phyloP scores from a whole-genome alignment of 768 basidiomycete species.

The Rhizopogon vinicolor region DNA sequence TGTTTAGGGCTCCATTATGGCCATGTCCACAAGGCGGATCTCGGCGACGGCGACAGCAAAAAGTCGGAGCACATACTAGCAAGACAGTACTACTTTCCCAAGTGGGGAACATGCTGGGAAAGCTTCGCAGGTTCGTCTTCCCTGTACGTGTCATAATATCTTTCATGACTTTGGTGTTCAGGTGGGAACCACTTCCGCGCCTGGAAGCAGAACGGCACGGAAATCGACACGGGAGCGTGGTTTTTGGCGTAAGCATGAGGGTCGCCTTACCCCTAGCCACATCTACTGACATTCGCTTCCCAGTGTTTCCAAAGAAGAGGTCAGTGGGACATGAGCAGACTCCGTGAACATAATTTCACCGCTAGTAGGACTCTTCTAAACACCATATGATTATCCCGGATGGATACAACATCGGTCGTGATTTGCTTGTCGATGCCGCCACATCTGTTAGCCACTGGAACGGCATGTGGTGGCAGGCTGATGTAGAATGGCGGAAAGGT shows the following conservation, averaged over 20 bases:
- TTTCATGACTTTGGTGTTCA: slow-evolving; percentile 12
- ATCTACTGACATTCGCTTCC: not conserved
- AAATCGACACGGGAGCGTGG: slow-evolving; percentile 74
- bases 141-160: not conserved
- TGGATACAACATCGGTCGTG: slow-evolving; percentile 81
- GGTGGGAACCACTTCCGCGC: slow-evolving; percentile 90
- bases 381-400: slow-evolving; percentile 72
- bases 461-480: slow-evolving; percentile 69
- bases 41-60: slow-evolving; percentile 77
- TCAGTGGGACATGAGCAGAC: slow-evolving; percentile 13
- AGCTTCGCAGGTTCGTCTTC: slow-evolving; percentile 52
- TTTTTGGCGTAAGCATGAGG: slow-evolving; percentile 62
- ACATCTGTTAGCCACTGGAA: slow-evolving; percentile 55
- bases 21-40: slow-evolving; percentile 68
- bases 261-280: not conserved
- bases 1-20: slow-evolving; percentile 80
- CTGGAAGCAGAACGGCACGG: slow-evolving; percentile 83
- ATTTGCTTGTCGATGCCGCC: slow-evolving; percentile 71
- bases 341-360: not conserved
- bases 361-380: slow-evolving; percentile 45
- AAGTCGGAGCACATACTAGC: slow-evolving; percentile 68
- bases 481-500: slow-evolving; percentile 71
- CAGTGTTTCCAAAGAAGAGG: slow-evolving; percentile 74
- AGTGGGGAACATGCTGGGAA: slow-evolving; percentile 89
- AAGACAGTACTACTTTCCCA: slow-evolving; percentile 73